These are phyloP conservation scores for Chlorella sorokiniana DNA, from an alignment of 139 green algal genomes.

Conservation along the genomic window DNA sequence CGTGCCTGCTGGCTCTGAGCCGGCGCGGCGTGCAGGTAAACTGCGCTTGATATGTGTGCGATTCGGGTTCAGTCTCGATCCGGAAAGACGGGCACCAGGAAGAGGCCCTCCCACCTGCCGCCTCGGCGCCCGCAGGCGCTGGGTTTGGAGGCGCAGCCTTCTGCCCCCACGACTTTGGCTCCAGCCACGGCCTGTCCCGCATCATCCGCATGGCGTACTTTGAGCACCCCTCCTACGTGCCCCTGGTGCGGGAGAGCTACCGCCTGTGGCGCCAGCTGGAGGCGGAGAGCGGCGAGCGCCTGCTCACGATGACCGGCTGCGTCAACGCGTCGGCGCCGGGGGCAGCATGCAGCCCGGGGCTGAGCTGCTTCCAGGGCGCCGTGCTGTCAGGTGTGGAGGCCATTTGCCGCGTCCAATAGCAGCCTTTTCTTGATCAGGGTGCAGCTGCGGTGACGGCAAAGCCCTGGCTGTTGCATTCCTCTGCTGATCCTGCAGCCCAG, in stretches of 20 bases:
- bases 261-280: constrained; percentile 58
- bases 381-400: constrained; percentile 16
- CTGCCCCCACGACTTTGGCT: constrained; percentile 49
- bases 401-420: not conserved
- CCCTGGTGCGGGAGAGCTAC: constrained; percentile 55
- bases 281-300: constrained; percentile 36
- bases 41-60: too few relatives aligned
- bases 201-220: constrained; percentile 71
- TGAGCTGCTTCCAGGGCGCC: constrained; percentile 44
- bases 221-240: constrained; percentile 58
- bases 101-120: not conserved
- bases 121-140: constrained; percentile 46
- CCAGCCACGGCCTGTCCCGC: constrained; percentile 61
- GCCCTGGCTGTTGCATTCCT: not conserved
- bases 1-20: constrained; percentile 61
- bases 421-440: not conserved
- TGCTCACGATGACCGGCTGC: constrained; percentile 50
- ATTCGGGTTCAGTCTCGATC: not conserved
- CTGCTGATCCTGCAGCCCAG: constrained; percentile 3
- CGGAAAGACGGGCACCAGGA: not conserved
- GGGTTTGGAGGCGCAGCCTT: constrained; percentile 59
- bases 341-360: not conserved
- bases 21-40: constrained; percentile 47
- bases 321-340: constrained; percentile 22
- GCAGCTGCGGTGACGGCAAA: not conserved